Base-by-base conservation (phyloP, 129 eudicot genomes). In the Rutidosis leptorrhynchoides region DNA sequence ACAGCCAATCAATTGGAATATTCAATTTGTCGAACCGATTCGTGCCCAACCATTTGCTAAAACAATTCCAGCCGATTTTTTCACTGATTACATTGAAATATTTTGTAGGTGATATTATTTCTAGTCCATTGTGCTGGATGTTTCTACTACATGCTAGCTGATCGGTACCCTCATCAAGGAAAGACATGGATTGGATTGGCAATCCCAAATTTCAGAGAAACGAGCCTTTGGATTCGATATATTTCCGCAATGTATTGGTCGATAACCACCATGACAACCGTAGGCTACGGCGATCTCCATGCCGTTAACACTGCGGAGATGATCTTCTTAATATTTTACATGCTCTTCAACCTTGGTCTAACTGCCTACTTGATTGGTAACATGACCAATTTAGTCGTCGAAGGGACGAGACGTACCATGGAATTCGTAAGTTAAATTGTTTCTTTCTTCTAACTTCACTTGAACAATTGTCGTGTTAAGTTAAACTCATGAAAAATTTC, bases 381-480 rank as follows among this genome's bases (percentile, higher is more conserved):
- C 81, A 93, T 93, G 95, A 93, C 99, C 19, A 93, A 93, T 63
- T 74, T 93, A 57, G 99, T 93, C 17, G 99, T 93, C 6, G 88
- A 93, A 84, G 95, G 99, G 74, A 93, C 99, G 53, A 81, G 95
- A 46, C 86, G 99, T 21, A 93, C 99, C 76, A 93, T 87, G 95
- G 93, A 89, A 76, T 93, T 93, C 26, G 99, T 93, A 81, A 80
- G 96, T 7, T 2, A 45, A 35, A 0, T 9, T 25, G 28, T 22
- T 58, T 61, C 27, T 58, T 40, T 20, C n/a, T n/a, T n/a, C n/a
- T n/a, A n/a, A n/a, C n/a, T n/a, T n/a, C n/a, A n/a, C n/a, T n/a
- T n/a, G n/a, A n/a, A n/a, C n/a, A n/a, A n/a, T n/a, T n/a, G n/a
- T n/a, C n/a, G n/a, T n/a, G n/a, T n/a, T n/a, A n/a, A n/a, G n/a